Base-by-base conservation (phyloP, 108 stramenopile species). In the Skeletonema marinoi region DNA sequence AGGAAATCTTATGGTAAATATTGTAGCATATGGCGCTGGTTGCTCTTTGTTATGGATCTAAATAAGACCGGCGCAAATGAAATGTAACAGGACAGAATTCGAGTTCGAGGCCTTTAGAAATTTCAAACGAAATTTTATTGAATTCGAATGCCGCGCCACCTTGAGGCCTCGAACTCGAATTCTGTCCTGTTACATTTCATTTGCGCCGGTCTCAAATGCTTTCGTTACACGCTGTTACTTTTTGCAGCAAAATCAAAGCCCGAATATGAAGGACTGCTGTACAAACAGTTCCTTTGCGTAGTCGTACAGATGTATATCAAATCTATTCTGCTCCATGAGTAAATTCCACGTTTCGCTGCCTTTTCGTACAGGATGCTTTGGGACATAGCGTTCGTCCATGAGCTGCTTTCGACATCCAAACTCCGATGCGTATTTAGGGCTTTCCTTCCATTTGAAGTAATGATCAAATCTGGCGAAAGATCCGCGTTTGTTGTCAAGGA, bases 381-480 rank as follows among this genome's bases (percentile, higher is more conserved):
- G 46, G 10, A 56, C 62, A 60, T 74, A 74, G 30, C 68, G 70
- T 56, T 81, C 80, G 66, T 81, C 80, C 80, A 81, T 81, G 0
- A 81, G 46, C 39, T 74, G 80, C 29, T 81, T 81, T 17, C 73
- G 65, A 65, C 80, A 81, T 9, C 80, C 80, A 65, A 81, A 81
- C 38, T 74, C 72, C 33, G 64, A 70, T 36, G 74, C 68, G 33
- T 81, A 81, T 39, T 74, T 62, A 16, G 73, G 67, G 17, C 67
- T 81, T 17, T 82, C 77, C 17, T 82, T 77, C 82, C 82, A 83
- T 60, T 77, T 79, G 39, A 83, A 83, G 63, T 83, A 83, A 46
- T 77, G 78, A 36, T 79, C 78, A 56, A 83, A 83, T 69, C 82
- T 33, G 9, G 77, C 78, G 35, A 83, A 74, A 16, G 77, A 78